A percentile compares a stretch with the other conserved stretches of the same genome.
Evolutionary conservation across 73 alveolate genomes (phyloP).

Genomic region (Loxodes magnus): DNA sequence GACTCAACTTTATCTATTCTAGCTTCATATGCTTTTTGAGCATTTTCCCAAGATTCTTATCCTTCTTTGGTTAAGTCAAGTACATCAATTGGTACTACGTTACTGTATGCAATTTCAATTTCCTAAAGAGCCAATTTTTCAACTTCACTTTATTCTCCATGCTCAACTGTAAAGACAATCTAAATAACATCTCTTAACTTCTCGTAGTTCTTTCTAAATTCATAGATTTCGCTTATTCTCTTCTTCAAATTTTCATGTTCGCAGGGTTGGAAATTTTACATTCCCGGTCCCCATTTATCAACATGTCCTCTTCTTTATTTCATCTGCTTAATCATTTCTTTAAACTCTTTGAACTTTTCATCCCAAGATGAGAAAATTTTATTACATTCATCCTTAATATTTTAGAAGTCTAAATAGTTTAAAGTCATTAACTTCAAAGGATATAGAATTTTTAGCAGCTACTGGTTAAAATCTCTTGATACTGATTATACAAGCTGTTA

Average conservation of each 20-base stretch:
- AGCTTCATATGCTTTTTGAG: slow-evolving; percentile 44
- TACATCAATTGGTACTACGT: slow-evolving; percentile 36
- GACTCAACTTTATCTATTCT: slow-evolving; percentile 83
- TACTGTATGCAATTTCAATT: slow-evolving; percentile 52
- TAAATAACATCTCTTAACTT: slow-evolving; percentile 70
- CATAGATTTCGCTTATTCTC: slow-evolving; percentile 69
- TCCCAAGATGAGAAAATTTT: slow-evolving; percentile 32
- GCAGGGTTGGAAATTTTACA: too few relatives aligned
- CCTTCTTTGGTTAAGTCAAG: slow-evolving; percentile 86
- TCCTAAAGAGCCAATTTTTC: slow-evolving; percentile 36
- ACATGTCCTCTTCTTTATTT: slow-evolving; percentile 14
- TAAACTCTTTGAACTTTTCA: slow-evolving; percentile 18
- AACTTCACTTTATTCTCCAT: slow-evolving; percentile 39
- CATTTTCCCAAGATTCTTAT: slow-evolving; percentile 57
- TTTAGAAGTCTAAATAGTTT: slow-evolving; percentile 39
- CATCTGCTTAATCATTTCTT: slow-evolving; percentile 14
- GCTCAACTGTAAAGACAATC: slow-evolving; percentile 44
- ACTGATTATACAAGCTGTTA: slow-evolving; percentile 55
- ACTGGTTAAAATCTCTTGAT: slow-evolving; percentile 54
- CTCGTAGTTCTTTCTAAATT: slow-evolving; percentile 74
- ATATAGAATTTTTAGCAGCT: slow-evolving; percentile 48
- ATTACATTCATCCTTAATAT: slow-evolving; percentile 18
- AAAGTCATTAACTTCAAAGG: slow-evolving; percentile 24
- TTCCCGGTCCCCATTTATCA: slow-evolving; percentile 2
- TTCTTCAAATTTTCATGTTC: slow-evolving; percentile 15